Percentiles rank a stretch among this genome's conserved stretches.
Evolutionary conservation across 2,329 filamentous ascomycete species (phyloP).

Genomic region (Falciphora oryzae): DNA sequence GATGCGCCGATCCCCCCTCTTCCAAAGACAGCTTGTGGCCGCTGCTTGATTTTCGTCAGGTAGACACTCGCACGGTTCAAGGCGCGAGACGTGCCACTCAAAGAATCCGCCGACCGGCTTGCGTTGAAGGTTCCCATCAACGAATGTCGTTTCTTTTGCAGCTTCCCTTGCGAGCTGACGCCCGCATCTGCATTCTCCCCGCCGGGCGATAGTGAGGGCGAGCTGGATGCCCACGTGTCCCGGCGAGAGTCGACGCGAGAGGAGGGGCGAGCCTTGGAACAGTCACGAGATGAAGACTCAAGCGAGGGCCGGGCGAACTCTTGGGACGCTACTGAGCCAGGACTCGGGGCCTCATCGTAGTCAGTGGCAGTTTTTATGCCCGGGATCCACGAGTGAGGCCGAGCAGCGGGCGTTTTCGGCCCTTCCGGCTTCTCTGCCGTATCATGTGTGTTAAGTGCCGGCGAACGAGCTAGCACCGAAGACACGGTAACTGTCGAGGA

Average conservation of each 20-base stretch:
- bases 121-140: conserved; percentile 20
- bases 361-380: conserved; percentile 32
- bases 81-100: conserved; percentile 27
- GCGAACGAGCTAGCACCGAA: conserved; percentile 8
- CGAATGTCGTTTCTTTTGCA: neutral
- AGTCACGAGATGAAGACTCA: neutral
- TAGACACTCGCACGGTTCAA: conserved; percentile 41
- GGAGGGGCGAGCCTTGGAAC: neutral
- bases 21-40: conserved; percentile 35
- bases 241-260: neutral
- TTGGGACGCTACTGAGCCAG: neutral
- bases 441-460: conserved; percentile 12
- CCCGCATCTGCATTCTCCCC: neutral
- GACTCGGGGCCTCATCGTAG: neutral
- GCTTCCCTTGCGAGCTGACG: neutral
- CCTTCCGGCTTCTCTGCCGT: conserved; percentile 21
- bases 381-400: conserved; percentile 48
- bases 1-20: conserved; percentile 24
- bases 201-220: conserved; percentile 39
- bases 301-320: neutral
- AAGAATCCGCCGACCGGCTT: conserved; percentile 29
- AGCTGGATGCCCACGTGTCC: conserved; percentile 35
- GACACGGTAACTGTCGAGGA: conserved; percentile 16
- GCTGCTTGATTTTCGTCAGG: conserved; percentile 46
- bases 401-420: conserved; percentile 40